Evolutionary conservation across 2,329 filamentous ascomycete genomes (phyloP).

Genomic region (Fusarium haematococcum): DNA sequence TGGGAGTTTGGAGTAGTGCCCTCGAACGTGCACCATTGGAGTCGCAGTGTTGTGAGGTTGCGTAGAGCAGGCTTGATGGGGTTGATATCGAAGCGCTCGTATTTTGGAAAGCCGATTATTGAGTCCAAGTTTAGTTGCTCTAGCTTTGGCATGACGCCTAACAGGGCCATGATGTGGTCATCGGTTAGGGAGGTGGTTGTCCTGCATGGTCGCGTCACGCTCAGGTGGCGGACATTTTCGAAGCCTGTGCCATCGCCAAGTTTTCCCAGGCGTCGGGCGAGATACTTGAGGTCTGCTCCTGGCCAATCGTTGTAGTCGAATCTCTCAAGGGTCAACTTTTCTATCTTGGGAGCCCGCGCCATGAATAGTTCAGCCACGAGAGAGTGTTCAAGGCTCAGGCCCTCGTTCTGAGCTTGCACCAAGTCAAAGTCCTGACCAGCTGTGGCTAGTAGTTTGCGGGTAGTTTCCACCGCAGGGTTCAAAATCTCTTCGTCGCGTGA

Average conservation of each 20-base stretch:
- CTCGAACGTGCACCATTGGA: background rate
- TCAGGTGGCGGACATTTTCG: background rate
- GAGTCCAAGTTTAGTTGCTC: background rate
- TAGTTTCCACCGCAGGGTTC: background rate
- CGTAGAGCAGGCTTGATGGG: background rate
- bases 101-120: background rate
- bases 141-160: background rate
- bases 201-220: background rate
- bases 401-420: background rate
- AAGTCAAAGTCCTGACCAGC: background rate
- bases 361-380: background rate
- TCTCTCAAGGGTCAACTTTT: background rate
- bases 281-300: background rate
- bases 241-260: background rate
- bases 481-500: background rate
- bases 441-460: background rate
- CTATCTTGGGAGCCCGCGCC: background rate
- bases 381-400: background rate
- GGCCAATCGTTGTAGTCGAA: background rate
- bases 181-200: background rate
- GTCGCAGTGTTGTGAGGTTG: background rate
- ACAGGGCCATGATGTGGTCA: background rate
- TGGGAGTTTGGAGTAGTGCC: background rate
- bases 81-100: background rate
- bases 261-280: background rate